phyloP scores from a whole-genome alignment of 2,329 filamentous ascomycete genomes.

The Emergomyces pasteurianus region DNA sequence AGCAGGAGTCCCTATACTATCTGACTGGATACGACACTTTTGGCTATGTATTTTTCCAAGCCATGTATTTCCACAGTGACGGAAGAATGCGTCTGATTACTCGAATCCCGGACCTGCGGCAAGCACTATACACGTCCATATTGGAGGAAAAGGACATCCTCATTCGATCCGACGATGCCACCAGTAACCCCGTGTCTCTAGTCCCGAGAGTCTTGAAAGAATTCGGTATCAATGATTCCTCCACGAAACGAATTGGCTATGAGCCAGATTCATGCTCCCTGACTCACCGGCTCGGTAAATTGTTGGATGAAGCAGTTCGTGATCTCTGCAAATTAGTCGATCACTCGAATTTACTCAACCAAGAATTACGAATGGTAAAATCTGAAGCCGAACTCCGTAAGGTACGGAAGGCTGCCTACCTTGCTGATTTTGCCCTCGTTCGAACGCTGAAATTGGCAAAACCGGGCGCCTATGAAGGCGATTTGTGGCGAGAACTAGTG shows the following conservation, averaged over 20 bases:
- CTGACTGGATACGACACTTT: slow-evolving; percentile 25
- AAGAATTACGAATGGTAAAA: slow-evolving; percentile 23
- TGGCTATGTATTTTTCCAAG: slow-evolving; percentile 28
- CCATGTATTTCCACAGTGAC: slow-evolving; percentile 26
- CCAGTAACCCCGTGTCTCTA: slow-evolving; percentile 20
- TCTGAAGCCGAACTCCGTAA: slow-evolving; percentile 20
- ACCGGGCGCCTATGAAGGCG: slow-evolving; percentile 25
- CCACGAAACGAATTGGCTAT: slow-evolving; percentile 21
- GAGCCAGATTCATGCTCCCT: slow-evolving; percentile 28
- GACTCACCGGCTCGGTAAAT: slow-evolving; percentile 22
- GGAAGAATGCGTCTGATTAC: slow-evolving; percentile 23
- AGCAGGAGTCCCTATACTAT: slow-evolving; percentile 23
- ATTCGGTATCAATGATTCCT: slow-evolving; percentile 19
- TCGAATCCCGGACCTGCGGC: slow-evolving; percentile 19
- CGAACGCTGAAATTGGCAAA: slow-evolving; percentile 25
- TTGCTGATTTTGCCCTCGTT: slow-evolving; percentile 24
- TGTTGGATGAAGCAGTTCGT: slow-evolving; percentile 23
- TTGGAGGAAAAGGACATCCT: slow-evolving; percentile 20
- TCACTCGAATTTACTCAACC: slow-evolving; percentile 19
- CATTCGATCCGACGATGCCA: slow-evolving; percentile 20
- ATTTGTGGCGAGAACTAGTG: slow-evolving; percentile 23
- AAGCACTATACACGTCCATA: slow-evolving; percentile 24
- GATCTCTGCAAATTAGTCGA: slow-evolving; percentile 20
- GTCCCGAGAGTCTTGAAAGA: slow-evolving; percentile 19
- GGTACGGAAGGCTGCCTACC: slow-evolving; percentile 24